Evolutionary conservation across 2,329 filamentous ascomycete genomes (phyloP), one percentile per base, ranked within the genome.

Genomic region (Berkeleyomyces basicola): DNA sequence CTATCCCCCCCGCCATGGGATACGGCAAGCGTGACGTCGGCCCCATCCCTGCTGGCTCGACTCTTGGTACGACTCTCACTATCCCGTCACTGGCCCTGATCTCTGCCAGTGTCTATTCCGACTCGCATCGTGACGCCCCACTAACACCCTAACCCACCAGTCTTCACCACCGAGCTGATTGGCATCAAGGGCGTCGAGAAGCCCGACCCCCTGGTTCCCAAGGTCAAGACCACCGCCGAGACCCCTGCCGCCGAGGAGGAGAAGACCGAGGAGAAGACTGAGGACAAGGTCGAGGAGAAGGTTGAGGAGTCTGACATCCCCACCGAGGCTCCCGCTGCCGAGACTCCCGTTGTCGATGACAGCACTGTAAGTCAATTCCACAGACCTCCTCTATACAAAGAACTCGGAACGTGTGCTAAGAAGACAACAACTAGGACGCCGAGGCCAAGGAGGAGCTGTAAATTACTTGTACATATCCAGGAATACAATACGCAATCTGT

Each of bases 141-240:
- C 46, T 67, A 63, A 69, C 63, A 57, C 23, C 3, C 49, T 60
- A 51, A 47, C 59, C 57, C 10, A 61, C 55, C 69, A 87, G 83
- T 97, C 61, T 96, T 97, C 71, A 89, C 95, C 77, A 96, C 91
- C 55, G 90, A 96, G 75, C 77, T 97, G 67, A 78, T 96, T 69
- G 85, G 81, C 63, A 96, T 97, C 70, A 78, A 84, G 14, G 90
- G 90, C 39, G 87, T 92, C 37, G 71, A 74, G 62, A 75, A 76
- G 67, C 77, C 77, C 63, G 76, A 79, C 66, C 71, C 72, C 14
- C 60, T 64, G 40, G 78, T 78, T 65, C 69, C 76, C 31, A 64
- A 66, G 65, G 71, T 70, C 65, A 78, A 78, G 72, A 11, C 49
- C 23, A 68, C 69, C 9, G 64, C 70, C 44, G 67, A 71, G 59